Percentiles rank a stretch among this genome's conserved stretches.
Conservation (phyloP, 1,284 basidiomycete species). For the Sporisorium sorghi region DNA sequence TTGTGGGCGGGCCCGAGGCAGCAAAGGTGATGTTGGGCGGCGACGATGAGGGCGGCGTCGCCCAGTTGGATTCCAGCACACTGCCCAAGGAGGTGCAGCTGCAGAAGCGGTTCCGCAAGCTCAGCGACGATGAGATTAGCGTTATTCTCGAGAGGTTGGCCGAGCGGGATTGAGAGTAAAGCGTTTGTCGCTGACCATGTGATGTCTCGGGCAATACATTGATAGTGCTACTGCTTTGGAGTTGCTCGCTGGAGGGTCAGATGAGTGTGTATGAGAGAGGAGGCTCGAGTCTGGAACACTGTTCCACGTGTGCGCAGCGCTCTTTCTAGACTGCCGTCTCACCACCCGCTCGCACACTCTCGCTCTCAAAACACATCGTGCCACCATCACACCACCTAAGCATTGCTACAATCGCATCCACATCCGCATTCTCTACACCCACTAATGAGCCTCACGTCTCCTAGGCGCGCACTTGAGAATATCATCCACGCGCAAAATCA, state of each 20-base stretch:
- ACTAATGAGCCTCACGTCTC: conserved; percentile 73
- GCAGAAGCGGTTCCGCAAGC: conserved; percentile 62
- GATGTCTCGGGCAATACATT: too few relatives aligned
- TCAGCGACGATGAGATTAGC: conserved; percentile 59
- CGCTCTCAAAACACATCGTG: too few relatives aligned
- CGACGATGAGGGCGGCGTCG: conserved; percentile 14
- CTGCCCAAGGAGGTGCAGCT: conserved; percentile 42
- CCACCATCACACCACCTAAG: too few relatives aligned
- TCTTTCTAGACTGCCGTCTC: too few relatives aligned
- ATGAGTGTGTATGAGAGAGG: not conserved
- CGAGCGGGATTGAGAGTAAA: conserved; percentile 59
- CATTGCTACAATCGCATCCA: not conserved
- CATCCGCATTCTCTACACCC: not conserved
- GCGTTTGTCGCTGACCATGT: too few relatives aligned
- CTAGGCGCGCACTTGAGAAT: conserved; percentile 75
- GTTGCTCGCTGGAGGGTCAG: too few relatives aligned
- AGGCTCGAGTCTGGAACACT: too few relatives aligned
- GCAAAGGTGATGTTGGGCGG: conserved; percentile 14
- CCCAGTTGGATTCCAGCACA: conserved; percentile 24
- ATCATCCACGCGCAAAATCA: conserved; percentile 88
- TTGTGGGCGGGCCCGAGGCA: conserved; percentile 67
- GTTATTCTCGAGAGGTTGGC: conserved; percentile 66
- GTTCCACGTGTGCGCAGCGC: too few relatives aligned
- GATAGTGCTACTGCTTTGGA: too few relatives aligned
- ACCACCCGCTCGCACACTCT: too few relatives aligned